Evolutionary conservation across 305 asterid genomes (phyloP).

Genomic region (Striga hermonthica): DNA sequence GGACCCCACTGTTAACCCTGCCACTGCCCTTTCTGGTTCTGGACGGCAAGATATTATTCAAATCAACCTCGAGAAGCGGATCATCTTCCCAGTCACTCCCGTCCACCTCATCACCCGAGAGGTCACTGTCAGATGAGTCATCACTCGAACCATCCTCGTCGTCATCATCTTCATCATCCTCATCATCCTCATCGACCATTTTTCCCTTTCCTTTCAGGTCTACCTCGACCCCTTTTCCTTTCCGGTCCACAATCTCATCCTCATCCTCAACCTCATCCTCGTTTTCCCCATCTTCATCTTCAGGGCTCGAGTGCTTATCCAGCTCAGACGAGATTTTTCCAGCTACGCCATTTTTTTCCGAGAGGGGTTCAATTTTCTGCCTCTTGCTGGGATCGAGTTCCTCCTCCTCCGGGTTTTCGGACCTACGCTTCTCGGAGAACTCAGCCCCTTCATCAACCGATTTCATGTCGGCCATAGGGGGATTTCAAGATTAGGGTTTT

Average conservation of each 20-base stretch:
- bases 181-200: slow-evolving; percentile 46
- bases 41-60: slow-evolving; percentile 66
- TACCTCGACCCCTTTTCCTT: slow-evolving; percentile 40
- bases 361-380: slow-evolving; percentile 36
- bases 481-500: slow-evolving; percentile 44
- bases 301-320: slow-evolving; percentile 24
- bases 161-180: slow-evolving; percentile 36
- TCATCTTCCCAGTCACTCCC: slow-evolving; percentile 48
- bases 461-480: slow-evolving; percentile 42
- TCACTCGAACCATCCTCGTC: slow-evolving; percentile 43
- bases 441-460: slow-evolving; percentile 34
- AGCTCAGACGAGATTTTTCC: slow-evolving; percentile 17
- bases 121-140: slow-evolving; percentile 40
- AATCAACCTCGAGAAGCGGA: slow-evolving; percentile 54
- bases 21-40: slow-evolving; percentile 60
- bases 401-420: slow-evolving; percentile 28
- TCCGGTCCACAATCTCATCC: slow-evolving; percentile 34
- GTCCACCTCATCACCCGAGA: slow-evolving; percentile 37
- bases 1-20: slow-evolving; percentile 42
- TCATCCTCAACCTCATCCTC: slow-evolving; percentile 35
- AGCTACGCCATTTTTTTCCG: slow-evolving; percentile 31
- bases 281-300: slow-evolving; percentile 34
- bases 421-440: slow-evolving; percentile 38
- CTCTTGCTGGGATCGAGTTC: slow-evolving; percentile 34
- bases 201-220: slow-evolving; percentile 49